Percentiles rank a stretch among this genome's conserved stretches.
Conservation (phyloP, 148 eudicot species). For the Euryodendron excelsum region DNA sequence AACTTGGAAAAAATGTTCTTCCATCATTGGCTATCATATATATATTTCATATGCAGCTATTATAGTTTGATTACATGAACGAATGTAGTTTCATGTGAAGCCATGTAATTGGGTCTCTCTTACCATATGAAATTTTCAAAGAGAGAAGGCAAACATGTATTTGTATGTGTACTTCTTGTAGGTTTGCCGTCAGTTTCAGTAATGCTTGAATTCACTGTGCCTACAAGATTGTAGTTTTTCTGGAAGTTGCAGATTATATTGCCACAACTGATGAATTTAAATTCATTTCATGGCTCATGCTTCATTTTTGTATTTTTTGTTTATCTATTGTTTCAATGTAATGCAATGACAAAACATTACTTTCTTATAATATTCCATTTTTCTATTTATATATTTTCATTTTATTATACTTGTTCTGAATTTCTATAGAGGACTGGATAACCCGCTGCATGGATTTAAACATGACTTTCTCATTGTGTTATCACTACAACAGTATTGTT, state of each 20-base stretch:
- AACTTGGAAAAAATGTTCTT: background rate
- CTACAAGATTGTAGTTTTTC: background rate
- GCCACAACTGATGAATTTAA: background rate
- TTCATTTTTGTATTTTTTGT: background rate
- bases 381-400: too few species aligned
- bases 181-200: background rate
- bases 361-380: too few species aligned
- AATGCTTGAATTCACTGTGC: background rate
- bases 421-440: background rate
- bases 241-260: background rate
- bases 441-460: background rate
- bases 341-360: too few species aligned
- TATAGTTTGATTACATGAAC: background rate
- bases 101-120: background rate
- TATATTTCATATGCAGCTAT: background rate
- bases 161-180: background rate
- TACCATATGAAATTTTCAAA: background rate
- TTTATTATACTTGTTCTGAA: too few species aligned
- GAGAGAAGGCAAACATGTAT: background rate
- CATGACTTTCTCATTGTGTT: conserved; percentile 1
- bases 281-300: background rate
- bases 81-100: background rate
- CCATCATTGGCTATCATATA: background rate
- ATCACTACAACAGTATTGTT: background rate
- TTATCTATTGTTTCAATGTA: background rate